Percentiles rank a stretch among this genome's conserved stretches.
phyloP scores from a whole-genome alignment of 306 rosid species.

The Trichosanthes cucumerina region DNA sequence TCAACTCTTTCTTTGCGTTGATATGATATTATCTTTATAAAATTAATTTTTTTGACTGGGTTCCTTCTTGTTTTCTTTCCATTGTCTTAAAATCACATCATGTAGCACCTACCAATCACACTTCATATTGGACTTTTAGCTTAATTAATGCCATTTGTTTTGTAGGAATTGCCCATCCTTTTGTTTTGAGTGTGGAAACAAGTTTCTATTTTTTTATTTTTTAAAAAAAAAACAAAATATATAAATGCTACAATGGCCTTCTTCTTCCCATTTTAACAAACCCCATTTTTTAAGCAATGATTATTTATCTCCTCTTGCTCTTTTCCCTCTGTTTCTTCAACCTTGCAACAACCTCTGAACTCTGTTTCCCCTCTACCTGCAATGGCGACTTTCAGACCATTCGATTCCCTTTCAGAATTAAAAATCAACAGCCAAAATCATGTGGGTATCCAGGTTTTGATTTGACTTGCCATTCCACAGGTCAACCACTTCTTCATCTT shows the following conservation, averaged over 20 bases:
- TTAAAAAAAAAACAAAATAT: not conserved
- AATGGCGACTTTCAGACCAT: constrained; percentile 11
- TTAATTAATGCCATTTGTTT: not conserved
- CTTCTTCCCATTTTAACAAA: not conserved
- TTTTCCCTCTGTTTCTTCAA: constrained; percentile 11
- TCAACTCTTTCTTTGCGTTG: not conserved
- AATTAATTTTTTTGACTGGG: not conserved
- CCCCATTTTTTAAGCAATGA: not conserved
- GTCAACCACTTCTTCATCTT: constrained; percentile 41
- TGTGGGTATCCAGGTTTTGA: constrained; percentile 61
- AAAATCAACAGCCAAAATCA: constrained; percentile 11
- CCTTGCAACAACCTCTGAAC: constrained; percentile 17
- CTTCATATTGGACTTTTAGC: not conserved
- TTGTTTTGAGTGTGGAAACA: not conserved
- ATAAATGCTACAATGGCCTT: not conserved
- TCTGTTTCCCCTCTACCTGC: constrained; percentile 35
- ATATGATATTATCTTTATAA: not conserved
- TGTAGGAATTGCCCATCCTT: not conserved
- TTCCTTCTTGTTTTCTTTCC: not conserved
- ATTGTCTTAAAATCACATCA: constrained; percentile 4
- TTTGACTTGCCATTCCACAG: constrained; percentile 21
- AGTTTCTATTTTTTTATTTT: not conserved
- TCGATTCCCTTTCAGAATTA: constrained; percentile 51
- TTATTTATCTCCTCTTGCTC: constrained; percentile 7
- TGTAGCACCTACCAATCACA: not conserved